These are phyloP conservation scores for Aureobasidium sp. DNA, from an alignment of 2,329 filamentous ascomycete species.

Conservation along the genomic window DNA sequence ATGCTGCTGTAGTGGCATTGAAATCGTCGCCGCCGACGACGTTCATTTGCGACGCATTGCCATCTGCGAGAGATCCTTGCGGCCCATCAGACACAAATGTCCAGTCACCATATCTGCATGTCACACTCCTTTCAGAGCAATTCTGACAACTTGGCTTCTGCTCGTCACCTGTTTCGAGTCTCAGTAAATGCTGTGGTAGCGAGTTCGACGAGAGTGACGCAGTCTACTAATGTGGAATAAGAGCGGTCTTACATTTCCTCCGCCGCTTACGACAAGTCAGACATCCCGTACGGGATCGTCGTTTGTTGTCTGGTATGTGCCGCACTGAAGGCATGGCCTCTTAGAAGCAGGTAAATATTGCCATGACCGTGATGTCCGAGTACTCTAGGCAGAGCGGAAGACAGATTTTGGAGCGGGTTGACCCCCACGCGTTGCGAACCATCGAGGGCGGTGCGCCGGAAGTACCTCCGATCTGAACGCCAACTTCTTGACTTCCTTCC, in stretches of 20 bases:
- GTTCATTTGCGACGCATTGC: background rate
- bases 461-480: too few relatives aligned
- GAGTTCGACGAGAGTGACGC: background rate
- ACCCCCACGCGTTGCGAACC: background rate
- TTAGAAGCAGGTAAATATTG: background rate
- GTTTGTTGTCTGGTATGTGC: background rate
- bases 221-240: background rate
- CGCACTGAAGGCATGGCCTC: conserved; percentile 2
- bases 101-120: conserved; percentile 2
- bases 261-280: conserved; percentile 5
- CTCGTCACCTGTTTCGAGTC: background rate
- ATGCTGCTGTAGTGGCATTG: background rate
- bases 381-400: background rate
- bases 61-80: background rate
- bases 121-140: background rate
- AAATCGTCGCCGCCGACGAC: background rate
- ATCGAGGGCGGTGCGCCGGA: too few relatives aligned
- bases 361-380: background rate
- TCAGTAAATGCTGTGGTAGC: background rate
- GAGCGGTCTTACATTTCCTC: conserved; percentile 6
- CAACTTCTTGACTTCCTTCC: too few relatives aligned
- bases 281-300: conserved; percentile 1
- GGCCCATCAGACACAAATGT: background rate
- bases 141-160: background rate
- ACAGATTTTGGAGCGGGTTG: background rate